Conservation (phyloP, 2,329 filamentous ascomycete genomes). For the Sclerotinia trifoliorum region DNA sequence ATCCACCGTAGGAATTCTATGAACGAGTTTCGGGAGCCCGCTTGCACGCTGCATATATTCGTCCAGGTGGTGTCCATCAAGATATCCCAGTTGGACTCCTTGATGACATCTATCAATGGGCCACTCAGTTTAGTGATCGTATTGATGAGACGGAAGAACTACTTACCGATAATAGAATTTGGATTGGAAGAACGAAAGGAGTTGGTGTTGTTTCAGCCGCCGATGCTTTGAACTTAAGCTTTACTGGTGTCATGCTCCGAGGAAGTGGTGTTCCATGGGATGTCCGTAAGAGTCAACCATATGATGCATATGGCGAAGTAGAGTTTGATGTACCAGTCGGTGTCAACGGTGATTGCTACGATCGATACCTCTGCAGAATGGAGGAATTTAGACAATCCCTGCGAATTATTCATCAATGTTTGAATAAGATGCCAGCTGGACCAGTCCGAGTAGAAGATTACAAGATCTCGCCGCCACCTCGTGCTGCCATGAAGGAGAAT, state of each 20-base stretch:
- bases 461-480: constrained; percentile 95
- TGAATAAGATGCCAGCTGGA: constrained; percentile 97
- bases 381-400: constrained; percentile 98
- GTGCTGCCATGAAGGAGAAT: constrained; percentile 99
- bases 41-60: constrained; percentile 94
- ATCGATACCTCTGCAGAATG: constrained; percentile 98
- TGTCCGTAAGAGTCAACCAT: constrained; percentile 92
- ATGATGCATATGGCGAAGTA: constrained; percentile 96
- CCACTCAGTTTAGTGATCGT: constrained; percentile 96
- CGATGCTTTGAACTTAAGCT: constrained; percentile 95
- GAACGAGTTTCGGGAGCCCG: constrained; percentile 98
- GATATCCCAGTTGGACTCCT: constrained; percentile 91
- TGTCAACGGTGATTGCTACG: constrained; percentile 97
- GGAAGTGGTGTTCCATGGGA: constrained; percentile 96
- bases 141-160: constrained; percentile 99
- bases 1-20: constrained; percentile 81
- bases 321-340: constrained; percentile 98
- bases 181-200: constrained; percentile 89
- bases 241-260: constrained; percentile 96
- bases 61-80: constrained; percentile 93
- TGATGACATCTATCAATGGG: constrained; percentile 99
- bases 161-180: constrained; percentile 98
- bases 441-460: constrained; percentile 97
- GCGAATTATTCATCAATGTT: constrained; percentile 96
- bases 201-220: constrained; percentile 87